Base-by-base conservation (phyloP, 306 rosid species). In the Erythrophleum fordii region DNA sequence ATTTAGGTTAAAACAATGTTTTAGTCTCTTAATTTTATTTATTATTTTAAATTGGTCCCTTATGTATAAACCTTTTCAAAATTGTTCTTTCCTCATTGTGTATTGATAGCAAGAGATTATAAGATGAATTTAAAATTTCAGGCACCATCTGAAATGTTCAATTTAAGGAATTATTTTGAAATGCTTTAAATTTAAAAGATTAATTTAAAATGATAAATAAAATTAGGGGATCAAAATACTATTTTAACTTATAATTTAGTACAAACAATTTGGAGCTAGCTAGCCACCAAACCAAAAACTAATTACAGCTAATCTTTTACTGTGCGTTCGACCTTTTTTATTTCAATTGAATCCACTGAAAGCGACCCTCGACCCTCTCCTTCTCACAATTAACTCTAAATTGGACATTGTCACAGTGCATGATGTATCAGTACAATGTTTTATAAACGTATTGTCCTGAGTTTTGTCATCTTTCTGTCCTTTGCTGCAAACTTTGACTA, bases 201-300 rank as follows among this genome's bases (percentile, higher is more conserved):
- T 22, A 9, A 56, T 56, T 22, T 10, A 42, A 8, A 8, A 8
- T 20, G 31, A 56, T 56, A 56, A 8, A 56, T 56, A 56, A 56
- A 56, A 23, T 56, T 22, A n/a, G 23, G 31, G 23, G 16, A 52
- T 52, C 8, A 44, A n/a, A 44, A 44, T 5, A 45, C 13, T 12
- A 45, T 45, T 8, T 56, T 56, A 56, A 23, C n/a, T 16, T 13
- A 56, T 16, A 58, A 17, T 55, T 68, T 39, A 39, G 37, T 42
- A 2, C 20, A 0, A 42, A 39, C 35, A 62, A 9, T 23, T 53
- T 29, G 11, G 34, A 3, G 37, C 12, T 46, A 66, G 81, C 70
- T 16, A 87, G 88, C 64, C 82, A 90, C 91, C 93, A 89, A 92
- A 88, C 83, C 39, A 10, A 56, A 82, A 82, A 60, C 80, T 79